These are phyloP conservation scores for Fusarium tricinctum DNA, from an alignment of 2,329 filamentous ascomycete genomes.

Conservation along the genomic window DNA sequence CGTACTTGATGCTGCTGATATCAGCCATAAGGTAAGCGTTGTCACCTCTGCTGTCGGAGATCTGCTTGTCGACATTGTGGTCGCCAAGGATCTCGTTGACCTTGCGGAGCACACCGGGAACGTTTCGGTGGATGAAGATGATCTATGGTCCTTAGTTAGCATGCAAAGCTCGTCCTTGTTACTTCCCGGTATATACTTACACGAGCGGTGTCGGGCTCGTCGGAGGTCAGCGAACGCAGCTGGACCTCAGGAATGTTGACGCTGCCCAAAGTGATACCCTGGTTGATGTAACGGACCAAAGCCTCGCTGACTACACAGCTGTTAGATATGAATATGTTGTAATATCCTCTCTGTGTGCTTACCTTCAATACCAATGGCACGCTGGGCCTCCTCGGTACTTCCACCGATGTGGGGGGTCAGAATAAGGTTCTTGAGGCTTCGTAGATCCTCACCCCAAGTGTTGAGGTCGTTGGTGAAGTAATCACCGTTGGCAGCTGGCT, in stretches of 20 bases:
- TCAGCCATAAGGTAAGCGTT: slow-evolving; percentile 98
- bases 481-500: slow-evolving; percentile 93
- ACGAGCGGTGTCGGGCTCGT: slow-evolving; percentile 90
- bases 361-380: slow-evolving; percentile 92
- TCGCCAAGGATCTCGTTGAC: slow-evolving; percentile 95
- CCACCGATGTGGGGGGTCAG: slow-evolving; percentile 97
- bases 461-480: slow-evolving; percentile 92
- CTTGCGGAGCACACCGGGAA: slow-evolving; percentile 92
- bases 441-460: slow-evolving; percentile 86
- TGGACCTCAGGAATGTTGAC: slow-evolving; percentile 98
- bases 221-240: slow-evolving; percentile 88
- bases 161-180: not conserved
- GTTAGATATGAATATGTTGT: slow-evolving; percentile 20
- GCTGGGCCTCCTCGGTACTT: slow-evolving; percentile 97
- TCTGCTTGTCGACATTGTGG: slow-evolving; percentile 99
- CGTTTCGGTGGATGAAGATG: slow-evolving; percentile 96
- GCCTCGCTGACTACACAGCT: slow-evolving; percentile 77
- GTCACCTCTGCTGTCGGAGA: slow-evolving; percentile 94
- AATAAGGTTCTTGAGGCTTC: slow-evolving; percentile 90
- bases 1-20: slow-evolving; percentile 85
- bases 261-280: slow-evolving; percentile 89
- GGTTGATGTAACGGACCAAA: slow-evolving; percentile 94
- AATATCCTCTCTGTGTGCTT: slow-evolving; percentile 35
- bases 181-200: slow-evolving; percentile 56
- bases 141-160: slow-evolving; percentile 63